Percentiles rank a stretch among this genome's conserved stretches.
Conservation (phyloP, 768 basidiomycete species). For the Leccinum uliginosum region DNA sequence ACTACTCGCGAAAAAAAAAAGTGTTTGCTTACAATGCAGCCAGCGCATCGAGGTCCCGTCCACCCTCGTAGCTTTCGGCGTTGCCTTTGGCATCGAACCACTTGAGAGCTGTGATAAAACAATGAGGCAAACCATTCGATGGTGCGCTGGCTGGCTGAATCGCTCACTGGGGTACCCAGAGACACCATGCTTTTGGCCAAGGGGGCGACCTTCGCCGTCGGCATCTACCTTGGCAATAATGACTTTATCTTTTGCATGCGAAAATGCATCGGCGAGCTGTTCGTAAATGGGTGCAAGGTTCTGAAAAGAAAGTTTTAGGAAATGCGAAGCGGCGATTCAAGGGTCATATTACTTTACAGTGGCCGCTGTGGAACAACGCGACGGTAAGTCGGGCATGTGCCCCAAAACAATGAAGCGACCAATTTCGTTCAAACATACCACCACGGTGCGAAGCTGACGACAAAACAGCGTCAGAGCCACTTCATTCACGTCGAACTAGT, state of each 20-base stretch:
- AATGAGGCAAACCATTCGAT: slow-evolving; percentile 1
- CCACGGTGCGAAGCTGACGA: slow-evolving; percentile 77
- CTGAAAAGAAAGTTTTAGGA: slow-evolving; percentile 34
- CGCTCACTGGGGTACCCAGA: slow-evolving; percentile 81
- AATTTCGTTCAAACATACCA: slow-evolving; percentile 54
- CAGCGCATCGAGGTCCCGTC: slow-evolving; percentile 76
- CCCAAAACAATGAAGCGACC: not conserved
- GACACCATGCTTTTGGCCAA: slow-evolving; percentile 77
- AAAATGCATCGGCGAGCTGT: slow-evolving; percentile 84
- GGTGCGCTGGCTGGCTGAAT: not conserved
- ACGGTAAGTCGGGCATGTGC: slow-evolving; percentile 1
- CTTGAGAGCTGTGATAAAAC: slow-evolving; percentile 63
- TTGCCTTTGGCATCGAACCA: slow-evolving; percentile 80
- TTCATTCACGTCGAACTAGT: not conserved
- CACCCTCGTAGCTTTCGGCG: slow-evolving; percentile 66
- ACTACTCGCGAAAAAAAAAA: not conserved
- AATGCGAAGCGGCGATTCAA: not conserved
- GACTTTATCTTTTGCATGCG: slow-evolving; percentile 75
- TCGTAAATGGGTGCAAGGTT: slow-evolving; percentile 87
- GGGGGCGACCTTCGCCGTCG: slow-evolving; percentile 75
- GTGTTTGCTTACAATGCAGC: slow-evolving; percentile 58
- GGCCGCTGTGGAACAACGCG: slow-evolving; percentile 48
- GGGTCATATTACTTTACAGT: slow-evolving; percentile 68
- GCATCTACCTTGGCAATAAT: slow-evolving; percentile 91
- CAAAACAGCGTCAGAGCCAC: slow-evolving; percentile 1